Evolutionary conservation across 2,329 filamentous ascomycete species (phyloP).

Genomic region (Sordariomycetes sp.): DNA sequence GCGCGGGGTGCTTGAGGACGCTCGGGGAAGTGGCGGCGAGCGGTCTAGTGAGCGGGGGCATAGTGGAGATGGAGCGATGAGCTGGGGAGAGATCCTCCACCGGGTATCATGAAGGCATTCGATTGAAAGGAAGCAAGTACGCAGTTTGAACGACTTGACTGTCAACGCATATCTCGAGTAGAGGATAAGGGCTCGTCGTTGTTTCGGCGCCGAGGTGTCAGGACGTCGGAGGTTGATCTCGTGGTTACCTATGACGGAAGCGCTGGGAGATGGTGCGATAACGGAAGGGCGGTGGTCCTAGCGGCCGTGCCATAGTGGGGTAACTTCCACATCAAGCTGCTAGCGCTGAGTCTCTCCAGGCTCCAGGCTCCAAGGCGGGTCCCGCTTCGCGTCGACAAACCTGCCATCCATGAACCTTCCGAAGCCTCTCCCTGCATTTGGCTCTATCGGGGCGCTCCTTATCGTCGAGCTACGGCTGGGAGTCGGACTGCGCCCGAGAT

Average conservation of each 20-base stretch:
- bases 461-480: not conserved
- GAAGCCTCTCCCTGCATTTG: too few relatives aligned
- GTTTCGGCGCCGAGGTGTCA: not conserved
- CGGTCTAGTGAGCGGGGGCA: constrained; percentile 4
- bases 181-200: not conserved
- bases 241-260: not conserved
- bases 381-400: not conserved
- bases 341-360: not conserved
- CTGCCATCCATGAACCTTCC: not conserved
- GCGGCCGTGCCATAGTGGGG: not conserved
- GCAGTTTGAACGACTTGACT: not conserved
- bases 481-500: not conserved
- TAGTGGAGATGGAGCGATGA: not conserved
- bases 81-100: not conserved
- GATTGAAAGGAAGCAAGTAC: not conserved
- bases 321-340: not conserved
- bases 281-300: not conserved
- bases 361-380: not conserved
- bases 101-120: not conserved
- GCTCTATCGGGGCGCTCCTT: too few relatives aligned
- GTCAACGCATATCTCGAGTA: not conserved
- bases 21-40: constrained; percentile 1
- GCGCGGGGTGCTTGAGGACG: constrained; percentile 3
- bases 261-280: not conserved
- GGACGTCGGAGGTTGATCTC: not conserved